Conservation (phyloP, 2,329 filamentous ascomycete genomes). For the Biscogniauxia sp. region DNA sequence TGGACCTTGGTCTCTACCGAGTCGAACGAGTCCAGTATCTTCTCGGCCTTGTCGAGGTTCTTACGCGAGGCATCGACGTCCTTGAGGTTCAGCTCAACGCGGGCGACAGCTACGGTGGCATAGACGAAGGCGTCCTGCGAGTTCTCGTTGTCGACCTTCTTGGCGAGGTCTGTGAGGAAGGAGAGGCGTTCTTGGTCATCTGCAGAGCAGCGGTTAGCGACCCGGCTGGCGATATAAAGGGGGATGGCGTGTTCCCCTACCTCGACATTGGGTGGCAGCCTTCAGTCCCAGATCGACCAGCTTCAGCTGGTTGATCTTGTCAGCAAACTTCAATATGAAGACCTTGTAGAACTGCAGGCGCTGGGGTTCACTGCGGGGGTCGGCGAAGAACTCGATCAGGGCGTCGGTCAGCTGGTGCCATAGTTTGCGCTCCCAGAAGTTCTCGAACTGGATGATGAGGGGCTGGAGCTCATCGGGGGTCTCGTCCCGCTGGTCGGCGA, state of each 20-base stretch:
- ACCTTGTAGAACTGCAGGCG: conserved; percentile 88
- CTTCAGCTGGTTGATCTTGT: conserved; percentile 99
- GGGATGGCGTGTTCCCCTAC: conserved; percentile 40
- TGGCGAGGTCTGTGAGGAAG: conserved; percentile 80
- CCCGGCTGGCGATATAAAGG: neutral
- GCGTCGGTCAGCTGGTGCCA: conserved; percentile 97
- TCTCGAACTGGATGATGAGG: conserved; percentile 88
- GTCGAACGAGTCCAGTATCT: conserved; percentile 87
- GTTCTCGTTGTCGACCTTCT: conserved; percentile 86
- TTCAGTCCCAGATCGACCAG: conserved; percentile 87
- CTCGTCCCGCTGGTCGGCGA: conserved; percentile 83
- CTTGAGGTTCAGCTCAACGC: conserved; percentile 76
- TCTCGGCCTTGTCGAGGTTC: conserved; percentile 83
- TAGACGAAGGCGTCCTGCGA: conserved; percentile 96
- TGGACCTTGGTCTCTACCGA: conserved; percentile 94
- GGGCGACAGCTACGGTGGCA: conserved; percentile 85
- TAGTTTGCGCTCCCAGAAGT: conserved; percentile 96
- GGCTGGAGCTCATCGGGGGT: conserved; percentile 85
- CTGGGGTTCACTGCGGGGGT: conserved; percentile 76
- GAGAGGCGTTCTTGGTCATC: conserved; percentile 82
- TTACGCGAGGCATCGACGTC: conserved; percentile 81
- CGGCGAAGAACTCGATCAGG: conserved; percentile 83
- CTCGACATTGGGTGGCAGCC: conserved; percentile 79
- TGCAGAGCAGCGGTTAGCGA: conserved; percentile 36
- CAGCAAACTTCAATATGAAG: conserved; percentile 93